Evolutionary conservation across 2,329 filamentous ascomycete genomes (phyloP).

Genomic region (Colletotrichum neosansevieriae): DNA sequence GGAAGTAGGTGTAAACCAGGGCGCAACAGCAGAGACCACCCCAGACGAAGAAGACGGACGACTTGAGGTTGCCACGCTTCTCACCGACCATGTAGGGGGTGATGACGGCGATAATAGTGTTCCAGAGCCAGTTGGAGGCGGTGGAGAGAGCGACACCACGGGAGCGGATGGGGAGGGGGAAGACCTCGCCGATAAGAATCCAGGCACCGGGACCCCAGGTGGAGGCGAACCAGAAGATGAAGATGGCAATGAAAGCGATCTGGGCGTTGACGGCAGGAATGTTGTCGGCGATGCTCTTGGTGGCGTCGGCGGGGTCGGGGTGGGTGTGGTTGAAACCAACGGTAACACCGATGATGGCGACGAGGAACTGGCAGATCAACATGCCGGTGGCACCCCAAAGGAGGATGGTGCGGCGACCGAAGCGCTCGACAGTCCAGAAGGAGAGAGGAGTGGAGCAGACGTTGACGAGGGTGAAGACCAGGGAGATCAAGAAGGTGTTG

Average conservation of each 20-base stretch:
- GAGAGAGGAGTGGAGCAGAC: constrained; percentile 87
- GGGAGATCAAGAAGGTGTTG: constrained; percentile 84
- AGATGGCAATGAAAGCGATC: constrained; percentile 91
- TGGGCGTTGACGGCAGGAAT: constrained; percentile 73
- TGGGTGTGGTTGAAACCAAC: constrained; percentile 66
- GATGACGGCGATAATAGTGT: constrained; percentile 78
- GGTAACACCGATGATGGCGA: constrained; percentile 79
- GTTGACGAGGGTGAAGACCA: constrained; percentile 91
- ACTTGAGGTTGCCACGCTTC: constrained; percentile 73
- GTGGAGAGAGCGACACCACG: constrained; percentile 89
- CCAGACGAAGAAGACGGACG: constrained; percentile 83
- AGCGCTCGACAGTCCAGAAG: constrained; percentile 86
- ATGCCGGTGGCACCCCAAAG: constrained; percentile 84
- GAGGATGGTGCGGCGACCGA: constrained; percentile 84
- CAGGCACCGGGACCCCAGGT: constrained; percentile 89
- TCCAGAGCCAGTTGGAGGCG: constrained; percentile 93
- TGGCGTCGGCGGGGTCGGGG: constrained; percentile 55
- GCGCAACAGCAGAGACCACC: constrained; percentile 72
- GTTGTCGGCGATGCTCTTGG: constrained; percentile 61
- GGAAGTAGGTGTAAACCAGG: constrained; percentile 77
- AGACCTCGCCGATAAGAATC: constrained; percentile 90
- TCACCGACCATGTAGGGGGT: constrained; percentile 77
- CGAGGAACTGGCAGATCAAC: constrained; percentile 88
- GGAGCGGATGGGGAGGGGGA: constrained; percentile 88
- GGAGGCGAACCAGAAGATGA: constrained; percentile 91